Percentiles rank a stretch among this genome's conserved stretches.
Evolutionary conservation across 805 yeast genomes (phyloP).

Genomic region (Myxozyma mucilagina): DNA sequence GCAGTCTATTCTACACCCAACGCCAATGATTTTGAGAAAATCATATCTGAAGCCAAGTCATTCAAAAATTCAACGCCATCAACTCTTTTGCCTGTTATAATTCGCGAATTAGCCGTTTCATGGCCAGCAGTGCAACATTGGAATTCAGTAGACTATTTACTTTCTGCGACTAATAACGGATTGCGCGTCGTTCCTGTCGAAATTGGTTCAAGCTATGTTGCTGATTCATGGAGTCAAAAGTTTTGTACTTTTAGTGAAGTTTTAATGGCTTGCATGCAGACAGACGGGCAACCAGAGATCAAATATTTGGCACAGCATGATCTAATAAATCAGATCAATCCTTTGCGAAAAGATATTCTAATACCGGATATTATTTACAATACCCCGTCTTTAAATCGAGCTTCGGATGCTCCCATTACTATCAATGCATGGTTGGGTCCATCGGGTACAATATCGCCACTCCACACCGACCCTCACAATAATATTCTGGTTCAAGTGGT

Average conservation of each 20-base stretch:
- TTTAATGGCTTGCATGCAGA: slow-evolving; percentile 18
- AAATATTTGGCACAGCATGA: slow-evolving; percentile 34
- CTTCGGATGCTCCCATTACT: slow-evolving; percentile 3
- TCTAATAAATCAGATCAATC: slow-evolving; percentile 29
- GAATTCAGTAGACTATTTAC: slow-evolving; percentile 32
- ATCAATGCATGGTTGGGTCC: slow-evolving; percentile 37
- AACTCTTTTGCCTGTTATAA: slow-evolving; percentile 4
- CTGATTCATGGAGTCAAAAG: slow-evolving; percentile 32
- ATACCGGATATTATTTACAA: slow-evolving; percentile 30
- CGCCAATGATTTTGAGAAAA: not conserved
- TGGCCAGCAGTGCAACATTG: slow-evolving; percentile 32
- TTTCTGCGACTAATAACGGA: slow-evolving; percentile 25
- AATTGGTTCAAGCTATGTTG: slow-evolving; percentile 32
- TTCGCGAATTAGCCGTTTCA: slow-evolving; percentile 13
- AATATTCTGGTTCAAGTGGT: slow-evolving; percentile 35
- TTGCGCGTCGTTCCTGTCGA: slow-evolving; percentile 36
- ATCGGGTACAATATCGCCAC: slow-evolving; percentile 34
- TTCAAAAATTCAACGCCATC: not conserved
- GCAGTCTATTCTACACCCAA: not conserved
- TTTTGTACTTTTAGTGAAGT: slow-evolving; percentile 28
- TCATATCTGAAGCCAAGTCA: not conserved
- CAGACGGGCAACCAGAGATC: slow-evolving; percentile 13
- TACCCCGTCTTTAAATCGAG: slow-evolving; percentile 19
- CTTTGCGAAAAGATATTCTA: slow-evolving; percentile 27
- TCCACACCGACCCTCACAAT: slow-evolving; percentile 34